These are phyloP conservation scores for Mucor ambiguus DNA, from an alignment of 371 early-diverging fungal species.

Conservation along the genomic window DNA sequence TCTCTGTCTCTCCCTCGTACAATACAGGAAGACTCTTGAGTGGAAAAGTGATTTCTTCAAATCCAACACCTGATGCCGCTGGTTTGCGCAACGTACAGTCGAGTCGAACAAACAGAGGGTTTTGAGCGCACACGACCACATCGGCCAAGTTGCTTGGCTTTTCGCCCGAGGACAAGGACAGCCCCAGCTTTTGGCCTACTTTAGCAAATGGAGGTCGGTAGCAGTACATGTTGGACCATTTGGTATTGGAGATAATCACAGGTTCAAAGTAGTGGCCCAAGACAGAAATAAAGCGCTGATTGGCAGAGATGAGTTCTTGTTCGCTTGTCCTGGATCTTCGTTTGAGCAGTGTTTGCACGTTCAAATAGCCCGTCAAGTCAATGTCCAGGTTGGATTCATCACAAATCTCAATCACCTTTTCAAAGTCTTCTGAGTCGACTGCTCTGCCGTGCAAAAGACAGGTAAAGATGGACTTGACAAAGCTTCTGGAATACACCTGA, in stretches of 20 bases:
- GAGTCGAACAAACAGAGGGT: slow-evolving; percentile 65
- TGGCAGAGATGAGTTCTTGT: slow-evolving; percentile 53
- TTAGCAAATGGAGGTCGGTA: slow-evolving; percentile 66
- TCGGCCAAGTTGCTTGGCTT: slow-evolving; percentile 54
- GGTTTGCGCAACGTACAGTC: slow-evolving; percentile 69
- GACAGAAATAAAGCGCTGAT: slow-evolving; percentile 57
- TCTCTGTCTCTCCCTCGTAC: slow-evolving; percentile 46
- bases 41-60: slow-evolving; percentile 52
- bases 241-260: slow-evolving; percentile 48
- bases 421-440: slow-evolving; percentile 61
- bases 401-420: slow-evolving; percentile 66
- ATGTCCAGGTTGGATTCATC: slow-evolving; percentile 68
- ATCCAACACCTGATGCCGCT: slow-evolving; percentile 36
- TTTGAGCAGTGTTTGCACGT: slow-evolving; percentile 61
- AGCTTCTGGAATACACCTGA: slow-evolving; percentile 58
- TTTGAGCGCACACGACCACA: slow-evolving; percentile 60
- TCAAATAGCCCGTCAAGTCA: slow-evolving; percentile 74
- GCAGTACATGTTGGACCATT: slow-evolving; percentile 61
- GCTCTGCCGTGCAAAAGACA: slow-evolving; percentile 61
- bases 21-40: slow-evolving; percentile 58
- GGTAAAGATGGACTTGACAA: slow-evolving; percentile 65
- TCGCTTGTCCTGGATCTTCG: slow-evolving; percentile 28
- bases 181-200: slow-evolving; percentile 34
- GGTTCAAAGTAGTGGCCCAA: slow-evolving; percentile 70
- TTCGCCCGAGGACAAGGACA: slow-evolving; percentile 41